Base-by-base conservation (phyloP, 805 yeast genomes). In the Pichia nakasei region DNA sequence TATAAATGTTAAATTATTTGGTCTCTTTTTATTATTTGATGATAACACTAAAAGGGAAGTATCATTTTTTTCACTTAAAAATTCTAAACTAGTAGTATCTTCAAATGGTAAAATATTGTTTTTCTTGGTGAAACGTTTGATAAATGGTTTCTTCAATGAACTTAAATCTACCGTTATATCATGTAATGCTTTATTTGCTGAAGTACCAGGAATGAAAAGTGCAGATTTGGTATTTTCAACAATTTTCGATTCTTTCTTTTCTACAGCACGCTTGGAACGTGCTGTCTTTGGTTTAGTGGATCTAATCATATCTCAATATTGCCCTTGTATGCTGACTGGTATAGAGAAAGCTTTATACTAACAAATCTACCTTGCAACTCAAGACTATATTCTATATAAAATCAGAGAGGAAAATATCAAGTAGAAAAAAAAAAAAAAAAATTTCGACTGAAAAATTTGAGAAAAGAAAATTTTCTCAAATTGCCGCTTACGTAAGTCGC, bases 61-160 rank as follows among this genome's bases (percentile, higher is more conserved):
- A 63, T 93, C 98, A 62, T 93, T 93, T 72, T 93, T 93, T 64
- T 91, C 96, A 53, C 95, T 75, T 65, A 93, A 86, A 58, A 93
- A 93, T 64, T 93, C 98, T 47, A 93, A 66, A 32, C 82, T 76
- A 2, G 82, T 56, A 13, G 86, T 74, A 60, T 93, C 97, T 65
- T 93, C 98, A 64, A 93, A 93, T 15, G 98, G 97, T 52, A 82
- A 75, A 49, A 91, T 72, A 37, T 86, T 91, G 58, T 93, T 93
- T 70, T 87, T 89, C 65, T 85, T 86, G 45, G 78, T 72, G 60
- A 93, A 91, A 59, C 95, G 78, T 65, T 87, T 87, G 51, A 82
- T 79, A 52, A 78, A 80, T 24, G 98, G 98, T 64, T 91, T 88
- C 66, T 93, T 93, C 60, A 91, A 68, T 4, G 95, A 87, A 68